phyloP scores from a whole-genome alignment of 257 asterid genomes.

The Leptodermis oblonga region DNA sequence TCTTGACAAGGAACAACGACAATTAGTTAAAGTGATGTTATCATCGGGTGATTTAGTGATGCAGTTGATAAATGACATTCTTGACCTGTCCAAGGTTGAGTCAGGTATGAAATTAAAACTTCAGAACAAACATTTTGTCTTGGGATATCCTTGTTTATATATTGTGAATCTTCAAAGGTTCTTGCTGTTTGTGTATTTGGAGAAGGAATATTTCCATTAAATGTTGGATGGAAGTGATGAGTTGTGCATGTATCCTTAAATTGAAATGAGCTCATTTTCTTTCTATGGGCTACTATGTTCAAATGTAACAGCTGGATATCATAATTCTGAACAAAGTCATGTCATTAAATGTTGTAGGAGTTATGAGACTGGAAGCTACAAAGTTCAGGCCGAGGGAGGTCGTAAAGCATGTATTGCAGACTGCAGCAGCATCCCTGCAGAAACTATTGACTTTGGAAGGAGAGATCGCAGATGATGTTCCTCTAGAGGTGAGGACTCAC shows the following conservation, averaged over 20 bases:
- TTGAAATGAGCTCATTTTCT: not conserved
- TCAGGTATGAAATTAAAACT: slow-evolving; percentile 33
- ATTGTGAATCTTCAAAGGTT: not conserved
- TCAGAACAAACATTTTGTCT: not conserved
- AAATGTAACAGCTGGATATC: not conserved
- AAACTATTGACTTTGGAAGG: slow-evolving; percentile 77
- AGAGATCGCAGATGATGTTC: slow-evolving; percentile 82
- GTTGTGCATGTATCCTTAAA: not conserved
- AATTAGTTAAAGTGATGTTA: slow-evolving; percentile 43
- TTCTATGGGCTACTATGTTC: not conserved
- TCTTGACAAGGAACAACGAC: slow-evolving; percentile 75
- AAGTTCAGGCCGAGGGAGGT: slow-evolving; percentile 94
- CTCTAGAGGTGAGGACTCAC: slow-evolving; percentile 54
- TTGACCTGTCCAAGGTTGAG: slow-evolving; percentile 80
- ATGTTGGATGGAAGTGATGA: not conserved
- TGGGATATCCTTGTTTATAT: not conserved
- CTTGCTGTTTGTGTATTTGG: not conserved
- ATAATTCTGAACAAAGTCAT: not conserved
- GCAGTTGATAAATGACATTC: slow-evolving; percentile 82
- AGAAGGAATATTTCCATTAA: not conserved
- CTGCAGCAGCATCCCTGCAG: slow-evolving; percentile 86
- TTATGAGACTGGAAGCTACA: slow-evolving; percentile 85
- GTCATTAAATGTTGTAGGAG: slow-evolving; percentile 42
- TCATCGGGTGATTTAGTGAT: slow-evolving; percentile 62
- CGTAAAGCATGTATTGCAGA: slow-evolving; percentile 85